Evolutionary conservation across 164 flowering plant species (phyloP), one percentile per base, ranked within the genome.

Genomic region (Akebia trifoliata): DNA sequence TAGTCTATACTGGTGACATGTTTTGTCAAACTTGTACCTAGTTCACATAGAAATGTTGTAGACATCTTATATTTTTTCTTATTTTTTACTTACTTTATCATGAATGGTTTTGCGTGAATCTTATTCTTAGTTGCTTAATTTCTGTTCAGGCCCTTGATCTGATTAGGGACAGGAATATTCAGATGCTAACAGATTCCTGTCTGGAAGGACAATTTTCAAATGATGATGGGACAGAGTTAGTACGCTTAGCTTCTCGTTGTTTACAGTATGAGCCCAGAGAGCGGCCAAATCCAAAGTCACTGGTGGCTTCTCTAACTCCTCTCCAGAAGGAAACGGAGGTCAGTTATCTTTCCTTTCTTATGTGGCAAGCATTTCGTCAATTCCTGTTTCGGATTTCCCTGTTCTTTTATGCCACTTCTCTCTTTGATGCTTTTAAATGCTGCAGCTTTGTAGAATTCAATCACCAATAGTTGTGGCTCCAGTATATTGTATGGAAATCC

Each of bases 301-400:
- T 90, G 59, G 89, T 87, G 60, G 54, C 85, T 67, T 76, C 95
- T 36, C 69, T 90, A 57, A 65, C 78, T 65, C 82, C 91, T 67
- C 89, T 90, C 61, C 97, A 90, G 70, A 90, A 78, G 67, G 95
- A 90, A 36, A 69, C 72, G 18, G 91, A 87, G 84, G 97, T 90
- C n/a, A n/a, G n/a, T n/a, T 48, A 4, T 52, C 35, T 63, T 58
- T 50, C 50, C 0, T 44, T 56, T 39, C 14, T 38, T 17, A 28
- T 11, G 8, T 18, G 51, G 52, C n/a, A 9, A 21, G 28, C 39
- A 57, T 32, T 45, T 35, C 1, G n/a, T n/a, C n/a, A n/a, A n/a
- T n/a, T n/a, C n/a, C n/a, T n/a, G n/a, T n/a, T n/a, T n/a, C n/a
- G n/a, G n/a, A n/a, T n/a, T n/a, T n/a, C n/a, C n/a, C n/a, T n/a